These are phyloP conservation scores for Chaetomium olivaceum DNA, from an alignment of 2,329 filamentous ascomycete species.

Conservation along the genomic window DNA sequence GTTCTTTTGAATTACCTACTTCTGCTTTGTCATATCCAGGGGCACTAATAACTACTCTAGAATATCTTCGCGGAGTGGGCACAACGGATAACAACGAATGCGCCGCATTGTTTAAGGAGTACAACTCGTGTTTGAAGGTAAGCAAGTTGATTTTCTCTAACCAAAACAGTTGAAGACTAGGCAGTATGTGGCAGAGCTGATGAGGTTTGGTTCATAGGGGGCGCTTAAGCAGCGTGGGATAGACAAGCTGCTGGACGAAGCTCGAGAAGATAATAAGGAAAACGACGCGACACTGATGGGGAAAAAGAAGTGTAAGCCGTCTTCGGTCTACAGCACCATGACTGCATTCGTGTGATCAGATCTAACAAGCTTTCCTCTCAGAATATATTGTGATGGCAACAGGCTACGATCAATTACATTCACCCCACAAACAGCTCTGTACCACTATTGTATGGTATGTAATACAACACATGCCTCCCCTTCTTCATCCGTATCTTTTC, in stretches of 20 bases:
- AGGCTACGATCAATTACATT: neutral
- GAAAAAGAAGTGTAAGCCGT: slow-evolving; percentile 39
- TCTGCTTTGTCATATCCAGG: neutral
- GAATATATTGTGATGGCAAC: neutral
- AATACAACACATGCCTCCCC: neutral
- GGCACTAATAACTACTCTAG: slow-evolving; percentile 47
- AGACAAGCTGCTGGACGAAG: slow-evolving; percentile 88
- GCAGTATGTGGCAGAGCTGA: neutral
- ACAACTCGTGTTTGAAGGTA: slow-evolving; percentile 83
- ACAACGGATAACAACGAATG: slow-evolving; percentile 78
- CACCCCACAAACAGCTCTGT: neutral
- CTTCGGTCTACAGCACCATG: neutral
- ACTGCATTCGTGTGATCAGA: neutral
- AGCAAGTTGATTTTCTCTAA: slow-evolving; percentile 36
- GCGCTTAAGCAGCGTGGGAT: slow-evolving; percentile 87
- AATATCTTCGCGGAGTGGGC: slow-evolving; percentile 85
- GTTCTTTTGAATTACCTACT: neutral
- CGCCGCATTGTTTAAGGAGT: slow-evolving; percentile 80
- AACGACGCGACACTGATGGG: slow-evolving; percentile 69
- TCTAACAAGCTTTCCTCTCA: neutral
- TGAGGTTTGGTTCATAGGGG: slow-evolving; percentile 53
- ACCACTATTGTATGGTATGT: neutral
- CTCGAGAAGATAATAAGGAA: slow-evolving; percentile 83
- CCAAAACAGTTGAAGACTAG: neutral
- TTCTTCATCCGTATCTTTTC: neutral